phyloP scores from a whole-genome alignment of 768 basidiomycete species.

The Psilocybe subaeruginosa region DNA sequence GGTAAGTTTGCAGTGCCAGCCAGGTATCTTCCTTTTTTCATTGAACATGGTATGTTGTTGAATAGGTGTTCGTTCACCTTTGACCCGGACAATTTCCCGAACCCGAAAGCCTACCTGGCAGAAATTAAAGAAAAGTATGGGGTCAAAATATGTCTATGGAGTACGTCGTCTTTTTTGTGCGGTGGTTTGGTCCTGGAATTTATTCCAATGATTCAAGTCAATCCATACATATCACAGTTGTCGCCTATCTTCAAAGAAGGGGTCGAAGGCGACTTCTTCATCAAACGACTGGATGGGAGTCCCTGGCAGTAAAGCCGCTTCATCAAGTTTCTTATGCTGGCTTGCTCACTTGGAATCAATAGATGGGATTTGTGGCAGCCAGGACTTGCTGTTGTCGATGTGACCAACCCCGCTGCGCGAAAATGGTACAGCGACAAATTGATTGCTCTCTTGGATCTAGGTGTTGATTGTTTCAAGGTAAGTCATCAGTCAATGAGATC shows the following conservation, averaged over 20 bases:
- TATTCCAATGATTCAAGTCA: constrained; percentile 44
- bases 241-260: constrained; percentile 74
- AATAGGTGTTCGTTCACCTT: constrained; percentile 74
- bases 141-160: constrained; percentile 78
- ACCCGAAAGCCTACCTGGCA: constrained; percentile 64
- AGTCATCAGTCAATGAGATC: background rate
- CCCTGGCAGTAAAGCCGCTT: constrained; percentile 63
- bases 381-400: constrained; percentile 62
- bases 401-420: constrained; percentile 56
- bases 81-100: constrained; percentile 76
- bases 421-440: constrained; percentile 59
- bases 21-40: background rate
- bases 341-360: background rate
- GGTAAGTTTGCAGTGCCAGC: constrained; percentile 34
- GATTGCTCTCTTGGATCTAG: constrained; percentile 52
- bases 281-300: constrained; percentile 67
- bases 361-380: constrained; percentile 35
- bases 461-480: constrained; percentile 65
- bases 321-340: background rate
- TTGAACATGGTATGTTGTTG: background rate
- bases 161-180: constrained; percentile 30
- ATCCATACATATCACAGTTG: constrained; percentile 73
- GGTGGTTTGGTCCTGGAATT: background rate
- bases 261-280: constrained; percentile 66
- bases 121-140: constrained; percentile 64